Conservation (phyloP, 148 eudicot genomes). For the Vaccinium myrtillus region DNA sequence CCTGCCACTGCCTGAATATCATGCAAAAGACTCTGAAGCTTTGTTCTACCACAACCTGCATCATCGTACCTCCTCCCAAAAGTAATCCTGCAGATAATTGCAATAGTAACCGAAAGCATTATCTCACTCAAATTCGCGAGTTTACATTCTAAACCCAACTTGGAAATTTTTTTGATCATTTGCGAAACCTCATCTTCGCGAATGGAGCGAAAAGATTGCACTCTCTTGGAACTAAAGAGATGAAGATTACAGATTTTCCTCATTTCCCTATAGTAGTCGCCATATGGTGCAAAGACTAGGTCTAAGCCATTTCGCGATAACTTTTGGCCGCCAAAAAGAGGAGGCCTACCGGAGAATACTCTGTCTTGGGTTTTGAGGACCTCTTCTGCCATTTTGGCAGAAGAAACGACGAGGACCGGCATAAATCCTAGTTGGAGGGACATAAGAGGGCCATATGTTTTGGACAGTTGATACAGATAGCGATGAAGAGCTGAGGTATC, state of each 20-base stretch:
- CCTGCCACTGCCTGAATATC: conserved; percentile 1
- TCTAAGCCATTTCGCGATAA: neutral
- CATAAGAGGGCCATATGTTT: conserved; percentile 10
- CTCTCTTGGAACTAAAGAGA: conserved; percentile 3
- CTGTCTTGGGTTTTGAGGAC: conserved; percentile 7
- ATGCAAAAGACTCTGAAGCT: neutral
- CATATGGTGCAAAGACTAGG: neutral
- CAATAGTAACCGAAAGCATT: neutral
- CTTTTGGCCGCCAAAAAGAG: neutral
- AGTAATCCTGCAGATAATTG: neutral
- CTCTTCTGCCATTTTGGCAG: conserved; percentile 4
- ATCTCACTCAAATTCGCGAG: conserved; percentile 6
- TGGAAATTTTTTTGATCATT: neutral
- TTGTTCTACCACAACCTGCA: neutral
- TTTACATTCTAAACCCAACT: neutral
- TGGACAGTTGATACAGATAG: neutral
- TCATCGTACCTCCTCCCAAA: conserved; percentile 8
- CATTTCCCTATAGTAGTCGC: conserved; percentile 4
- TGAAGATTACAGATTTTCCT: neutral
- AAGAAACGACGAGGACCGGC: conserved; percentile 2
- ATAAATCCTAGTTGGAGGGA: neutral
- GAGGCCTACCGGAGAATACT: neutral
- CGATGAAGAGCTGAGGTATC: neutral
- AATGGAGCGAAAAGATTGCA: neutral
- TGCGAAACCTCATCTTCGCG: neutral